Conservation (phyloP, 192 early-diverging fungal species). For the Glomus cerebriforme region DNA sequence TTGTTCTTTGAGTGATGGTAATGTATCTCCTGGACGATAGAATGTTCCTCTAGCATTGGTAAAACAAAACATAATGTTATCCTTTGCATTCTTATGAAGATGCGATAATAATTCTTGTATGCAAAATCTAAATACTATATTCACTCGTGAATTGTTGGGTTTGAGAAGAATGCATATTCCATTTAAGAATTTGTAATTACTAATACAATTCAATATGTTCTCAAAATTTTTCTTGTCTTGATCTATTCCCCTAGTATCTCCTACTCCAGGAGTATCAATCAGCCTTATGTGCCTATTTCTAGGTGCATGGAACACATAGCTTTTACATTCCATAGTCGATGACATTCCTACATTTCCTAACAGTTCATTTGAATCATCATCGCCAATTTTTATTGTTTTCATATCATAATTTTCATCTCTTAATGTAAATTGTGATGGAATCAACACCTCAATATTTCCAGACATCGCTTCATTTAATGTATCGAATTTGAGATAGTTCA, state of each 20-base stretch:
- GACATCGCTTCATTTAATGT: conserved; percentile 30
- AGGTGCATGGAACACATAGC: conserved; percentile 32
- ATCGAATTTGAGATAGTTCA: conserved; percentile 37
- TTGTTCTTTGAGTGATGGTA: conserved; percentile 23
- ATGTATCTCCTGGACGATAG: conserved; percentile 39
- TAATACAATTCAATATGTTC: conserved; percentile 30
- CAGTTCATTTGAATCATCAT: conserved; percentile 33
- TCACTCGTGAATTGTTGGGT: conserved; percentile 33
- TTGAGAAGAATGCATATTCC: conserved; percentile 36
- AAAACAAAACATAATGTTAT: conserved; percentile 41
- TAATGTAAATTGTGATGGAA: conserved; percentile 32
- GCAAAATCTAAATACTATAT: conserved; percentile 32
- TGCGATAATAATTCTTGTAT: conserved; percentile 35
- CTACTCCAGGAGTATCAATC: conserved; percentile 38
- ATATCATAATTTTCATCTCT: conserved; percentile 21
- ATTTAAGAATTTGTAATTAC: conserved; percentile 26
- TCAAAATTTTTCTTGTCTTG: conserved; percentile 37
- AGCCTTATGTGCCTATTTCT: conserved; percentile 28
- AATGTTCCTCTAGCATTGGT: conserved; percentile 35
- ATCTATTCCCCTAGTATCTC: conserved; percentile 36
- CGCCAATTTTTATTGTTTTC: conserved; percentile 26
- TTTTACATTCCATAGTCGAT: conserved; percentile 27
- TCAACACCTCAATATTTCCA: conserved; percentile 26
- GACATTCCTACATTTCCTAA: conserved; percentile 16
- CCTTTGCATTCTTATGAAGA: conserved; percentile 34